These are phyloP conservation scores for Vitis rotundifolia DNA, from an alignment of 164 flowering plant species.

Conservation along the genomic window DNA sequence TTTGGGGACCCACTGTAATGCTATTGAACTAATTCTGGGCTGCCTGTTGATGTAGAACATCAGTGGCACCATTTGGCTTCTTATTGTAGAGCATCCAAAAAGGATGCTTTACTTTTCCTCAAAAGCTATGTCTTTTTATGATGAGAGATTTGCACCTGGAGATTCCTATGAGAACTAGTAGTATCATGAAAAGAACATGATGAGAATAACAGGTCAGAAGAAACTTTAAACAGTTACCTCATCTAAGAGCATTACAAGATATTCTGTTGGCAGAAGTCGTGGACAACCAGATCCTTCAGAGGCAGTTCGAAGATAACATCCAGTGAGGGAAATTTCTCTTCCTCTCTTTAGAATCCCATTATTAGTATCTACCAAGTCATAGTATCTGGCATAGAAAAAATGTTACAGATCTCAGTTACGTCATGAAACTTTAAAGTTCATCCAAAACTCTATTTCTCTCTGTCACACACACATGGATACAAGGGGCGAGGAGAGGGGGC, in stretches of 20 bases:
- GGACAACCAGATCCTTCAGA: constrained; percentile 57
- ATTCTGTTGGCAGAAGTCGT: constrained; percentile 90
- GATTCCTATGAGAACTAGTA: background rate
- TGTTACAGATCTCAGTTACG: background rate
- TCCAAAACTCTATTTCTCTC: too few relatives aligned
- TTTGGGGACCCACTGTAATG: too few relatives aligned
- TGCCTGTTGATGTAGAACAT: too few relatives aligned
- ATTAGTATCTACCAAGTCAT: constrained; percentile 59
- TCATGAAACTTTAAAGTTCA: background rate
- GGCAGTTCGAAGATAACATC: constrained; percentile 76
- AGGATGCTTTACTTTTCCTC: background rate
- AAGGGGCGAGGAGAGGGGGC: too few relatives aligned
- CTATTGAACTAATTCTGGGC: too few relatives aligned
- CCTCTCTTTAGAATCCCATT: constrained; percentile 79
- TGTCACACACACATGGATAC: too few relatives aligned
- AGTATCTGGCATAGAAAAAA: constrained; percentile 50
- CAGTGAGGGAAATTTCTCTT: constrained; percentile 80
- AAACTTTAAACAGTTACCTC: constrained; percentile 50
- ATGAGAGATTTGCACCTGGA: background rate
- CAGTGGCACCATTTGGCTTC: background rate
- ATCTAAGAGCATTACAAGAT: constrained; percentile 74
- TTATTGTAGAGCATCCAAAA: background rate
- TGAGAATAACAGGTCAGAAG: background rate
- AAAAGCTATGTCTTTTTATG: background rate
- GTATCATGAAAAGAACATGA: background rate